Conservation (phyloP, 768 basidiomycete species). For the Kwoniella mangroviensis region DNA sequence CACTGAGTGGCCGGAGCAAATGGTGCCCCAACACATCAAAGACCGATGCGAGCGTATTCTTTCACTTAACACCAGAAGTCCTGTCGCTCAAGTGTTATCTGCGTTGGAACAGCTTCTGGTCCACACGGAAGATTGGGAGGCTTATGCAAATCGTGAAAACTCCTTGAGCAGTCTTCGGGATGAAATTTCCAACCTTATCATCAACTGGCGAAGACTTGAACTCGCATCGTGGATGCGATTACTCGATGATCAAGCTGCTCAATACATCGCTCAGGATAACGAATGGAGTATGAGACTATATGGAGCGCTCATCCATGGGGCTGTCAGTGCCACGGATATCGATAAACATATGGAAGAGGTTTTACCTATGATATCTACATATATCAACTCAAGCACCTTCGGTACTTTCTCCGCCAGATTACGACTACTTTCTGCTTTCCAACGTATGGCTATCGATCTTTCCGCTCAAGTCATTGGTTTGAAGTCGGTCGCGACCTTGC, state of each 20-base stretch:
- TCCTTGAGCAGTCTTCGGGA: conserved; percentile 72
- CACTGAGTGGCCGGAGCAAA: conserved; percentile 93
- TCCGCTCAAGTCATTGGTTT: conserved; percentile 59
- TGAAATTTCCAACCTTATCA: conserved; percentile 71
- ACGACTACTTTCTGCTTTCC: conserved; percentile 71
- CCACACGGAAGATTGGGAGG: conserved; percentile 95
- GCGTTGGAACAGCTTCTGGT: conserved; percentile 81
- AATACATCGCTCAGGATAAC: conserved; percentile 61
- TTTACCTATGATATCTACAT: conserved; percentile 78
- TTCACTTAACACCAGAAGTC: conserved; percentile 66
- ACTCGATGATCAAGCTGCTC: conserved; percentile 70
- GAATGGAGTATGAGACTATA: conserved; percentile 94
- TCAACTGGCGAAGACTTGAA: conserved; percentile 89
- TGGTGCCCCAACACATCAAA: conserved; percentile 85
- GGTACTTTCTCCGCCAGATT: conserved; percentile 80
- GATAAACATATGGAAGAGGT: conserved; percentile 68
- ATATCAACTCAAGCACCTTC: conserved; percentile 72
- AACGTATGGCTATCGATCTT: conserved; percentile 60
- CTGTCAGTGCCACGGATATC: conserved; percentile 52
- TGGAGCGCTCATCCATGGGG: conserved; percentile 72
- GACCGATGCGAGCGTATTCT: conserved; percentile 73
- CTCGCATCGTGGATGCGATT: conserved; percentile 83
- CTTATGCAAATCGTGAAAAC: conserved; percentile 90
- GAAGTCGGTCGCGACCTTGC: conserved; percentile 64
- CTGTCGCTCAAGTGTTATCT: conserved; percentile 80